Evolutionary conservation across 202 grass and related monocot species (phyloP).

Genomic region (Alloteropsis angusta): DNA sequence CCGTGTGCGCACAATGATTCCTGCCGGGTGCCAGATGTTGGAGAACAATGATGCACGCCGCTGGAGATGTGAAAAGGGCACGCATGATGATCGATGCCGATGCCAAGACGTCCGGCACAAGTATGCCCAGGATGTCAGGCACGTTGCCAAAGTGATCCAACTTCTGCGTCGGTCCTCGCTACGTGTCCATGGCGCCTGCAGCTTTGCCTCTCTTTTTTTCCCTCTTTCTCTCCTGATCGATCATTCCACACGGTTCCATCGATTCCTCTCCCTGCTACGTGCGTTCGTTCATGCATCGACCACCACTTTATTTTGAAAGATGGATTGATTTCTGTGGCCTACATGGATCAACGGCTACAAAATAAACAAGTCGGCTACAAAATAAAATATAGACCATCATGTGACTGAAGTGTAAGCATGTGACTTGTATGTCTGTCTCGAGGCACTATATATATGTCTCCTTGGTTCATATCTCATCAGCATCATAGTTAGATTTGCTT

Average conservation of each 20-base stretch:
- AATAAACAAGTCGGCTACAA: neutral
- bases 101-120: constrained; percentile 34
- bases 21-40: neutral
- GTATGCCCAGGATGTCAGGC: constrained; percentile 37
- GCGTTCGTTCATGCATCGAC: neutral
- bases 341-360: constrained; percentile 4
- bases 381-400: neutral
- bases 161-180: neutral
- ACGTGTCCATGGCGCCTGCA: neutral
- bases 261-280: neutral
- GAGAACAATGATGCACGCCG: constrained; percentile 1
- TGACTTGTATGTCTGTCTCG: neutral
- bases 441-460: constrained; percentile 18
- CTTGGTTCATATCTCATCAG: neutral
- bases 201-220: neutral
- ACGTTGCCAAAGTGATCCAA: constrained; percentile 34
- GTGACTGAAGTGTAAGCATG: neutral
- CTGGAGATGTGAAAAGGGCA: neutral
- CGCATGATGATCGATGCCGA: neutral
- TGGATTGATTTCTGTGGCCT: neutral
- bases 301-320: constrained; percentile 5
- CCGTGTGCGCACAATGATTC: constrained; percentile 28
- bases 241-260: constrained; percentile 29
- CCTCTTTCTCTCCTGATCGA: neutral
- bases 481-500: neutral